These are phyloP conservation scores for Senna tora DNA, from an alignment of 306 rosid species.

Conservation along the genomic window DNA sequence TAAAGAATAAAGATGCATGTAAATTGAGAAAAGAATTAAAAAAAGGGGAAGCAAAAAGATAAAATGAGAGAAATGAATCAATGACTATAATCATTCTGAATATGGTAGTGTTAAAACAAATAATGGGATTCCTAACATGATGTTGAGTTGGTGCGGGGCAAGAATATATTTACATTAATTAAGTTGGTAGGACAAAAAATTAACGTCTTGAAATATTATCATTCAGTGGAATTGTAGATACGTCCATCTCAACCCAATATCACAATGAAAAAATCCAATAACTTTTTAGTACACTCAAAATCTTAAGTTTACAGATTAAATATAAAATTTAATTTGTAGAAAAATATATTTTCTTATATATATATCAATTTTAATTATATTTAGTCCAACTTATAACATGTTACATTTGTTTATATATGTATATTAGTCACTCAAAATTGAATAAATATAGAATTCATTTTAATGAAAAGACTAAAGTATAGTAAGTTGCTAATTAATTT, in stretches of 20 bases:
- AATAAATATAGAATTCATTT: too few relatives aligned
- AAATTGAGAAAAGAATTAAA: neutral
- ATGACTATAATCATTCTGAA: conserved; percentile 58
- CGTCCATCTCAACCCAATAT: conserved; percentile 4
- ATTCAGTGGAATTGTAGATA: conserved; percentile 20
- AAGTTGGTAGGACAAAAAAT: conserved; percentile 48
- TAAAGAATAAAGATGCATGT: conserved; percentile 11
- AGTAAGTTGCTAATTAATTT: too few relatives aligned
- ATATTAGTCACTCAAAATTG: too few relatives aligned
- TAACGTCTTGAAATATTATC: conserved; percentile 49
- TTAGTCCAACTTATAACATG: too few relatives aligned
- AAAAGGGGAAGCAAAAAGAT: conserved; percentile 11
- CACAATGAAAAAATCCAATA: conserved; percentile 3
- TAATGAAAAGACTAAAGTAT: too few relatives aligned
- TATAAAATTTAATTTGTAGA: too few relatives aligned
- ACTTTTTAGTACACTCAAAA: neutral
- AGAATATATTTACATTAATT: conserved; percentile 26
- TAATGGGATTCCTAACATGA: conserved; percentile 75
- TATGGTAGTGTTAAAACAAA: conserved; percentile 56
- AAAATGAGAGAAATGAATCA: conserved; percentile 68
- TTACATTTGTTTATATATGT: too few relatives aligned
- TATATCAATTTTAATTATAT: too few relatives aligned
- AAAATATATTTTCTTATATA: too few relatives aligned
- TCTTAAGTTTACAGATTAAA: too few relatives aligned
- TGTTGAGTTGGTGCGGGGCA: conserved; percentile 76